Percentiles rank a stretch among this genome's conserved stretches.
Evolutionary conservation across 768 basidiomycete genomes (phyloP).

Genomic region (Cytidiella melzeri): DNA sequence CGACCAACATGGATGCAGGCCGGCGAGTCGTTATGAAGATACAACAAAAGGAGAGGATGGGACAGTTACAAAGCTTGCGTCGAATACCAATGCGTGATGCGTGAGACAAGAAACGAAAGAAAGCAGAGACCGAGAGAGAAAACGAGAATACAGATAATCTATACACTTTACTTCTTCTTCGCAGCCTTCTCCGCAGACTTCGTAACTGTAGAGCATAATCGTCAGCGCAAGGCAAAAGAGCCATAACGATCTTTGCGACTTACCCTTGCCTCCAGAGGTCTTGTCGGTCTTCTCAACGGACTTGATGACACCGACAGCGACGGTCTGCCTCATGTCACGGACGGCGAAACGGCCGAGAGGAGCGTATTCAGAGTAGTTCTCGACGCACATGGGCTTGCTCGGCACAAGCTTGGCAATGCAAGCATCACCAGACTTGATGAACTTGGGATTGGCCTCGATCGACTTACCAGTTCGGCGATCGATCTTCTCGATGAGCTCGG

Average conservation of each 20-base stretch:
- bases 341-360: slow-evolving; percentile 99
- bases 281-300: slow-evolving; percentile 94
- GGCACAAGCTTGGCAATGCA: slow-evolving; percentile 97
- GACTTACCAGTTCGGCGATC: slow-evolving; percentile 97
- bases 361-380: slow-evolving; percentile 95
- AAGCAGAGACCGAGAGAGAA: slow-evolving; percentile 32
- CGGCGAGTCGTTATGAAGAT: slow-evolving; percentile 30
- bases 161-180: slow-evolving; percentile 84
- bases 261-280: slow-evolving; percentile 71
- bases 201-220: slow-evolving; percentile 48
- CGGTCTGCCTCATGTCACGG: slow-evolving; percentile 99
- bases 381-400: slow-evolving; percentile 93
- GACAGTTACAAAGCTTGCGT: slow-evolving; percentile 27
- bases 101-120: slow-evolving; percentile 39
- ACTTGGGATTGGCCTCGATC: slow-evolving; percentile 85
- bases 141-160: slow-evolving; percentile 36
- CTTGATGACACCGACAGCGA: slow-evolving; percentile 99
- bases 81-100: slow-evolving; percentile 33
- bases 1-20: slow-evolving; percentile 24
- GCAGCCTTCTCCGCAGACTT: slow-evolving; percentile 95
- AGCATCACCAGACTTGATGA: slow-evolving; percentile 99
- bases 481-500: slow-evolving; percentile 98
- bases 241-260: slow-evolving; percentile 18
- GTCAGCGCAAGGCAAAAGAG: slow-evolving; percentile 4
- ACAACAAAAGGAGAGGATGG: slow-evolving; percentile 27